Percentiles rank a stretch among this genome's conserved stretches.
phyloP scores from a whole-genome alignment of 1,284 basidiomycete genomes.

The Ganoderma sinense region DNA sequence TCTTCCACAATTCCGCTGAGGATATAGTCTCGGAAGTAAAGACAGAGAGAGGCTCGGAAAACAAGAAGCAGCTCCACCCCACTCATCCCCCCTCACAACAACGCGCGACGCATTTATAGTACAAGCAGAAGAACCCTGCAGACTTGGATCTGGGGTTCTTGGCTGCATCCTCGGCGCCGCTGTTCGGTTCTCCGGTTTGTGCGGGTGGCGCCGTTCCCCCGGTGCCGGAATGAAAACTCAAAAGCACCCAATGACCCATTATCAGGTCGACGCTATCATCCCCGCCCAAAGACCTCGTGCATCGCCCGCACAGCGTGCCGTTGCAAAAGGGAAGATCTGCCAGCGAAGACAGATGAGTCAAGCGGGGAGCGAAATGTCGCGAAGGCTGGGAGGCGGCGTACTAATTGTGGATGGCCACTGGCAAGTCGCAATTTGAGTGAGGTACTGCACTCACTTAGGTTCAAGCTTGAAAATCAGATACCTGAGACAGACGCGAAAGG shows the following conservation, averaged over 20 bases:
- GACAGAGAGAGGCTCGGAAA: not conserved
- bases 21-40: not conserved
- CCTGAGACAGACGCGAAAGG: too few relatives aligned
- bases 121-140: not conserved
- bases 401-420: not conserved
- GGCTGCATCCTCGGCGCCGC: not conserved
- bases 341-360: too few relatives aligned
- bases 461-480: not conserved
- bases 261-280: too few relatives aligned
- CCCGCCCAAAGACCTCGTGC: too few relatives aligned
- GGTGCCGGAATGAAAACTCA: constrained; percentile 1
- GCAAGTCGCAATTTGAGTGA: not conserved
- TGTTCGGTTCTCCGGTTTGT: not conserved
- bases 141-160: not conserved
- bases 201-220: not conserved
- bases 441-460: too few relatives aligned
- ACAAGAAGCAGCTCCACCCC: not conserved
- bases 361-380: not conserved
- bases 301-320: too few relatives aligned
- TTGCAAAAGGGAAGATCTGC: too few relatives aligned
- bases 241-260: not conserved
- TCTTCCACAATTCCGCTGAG: not conserved
- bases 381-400: not conserved
- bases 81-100: not conserved
- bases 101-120: not conserved